Evolutionary conservation across 768 basidiomycete genomes (phyloP), one percentile per base, ranked within the genome.

Genomic region (Boletales sp.): DNA sequence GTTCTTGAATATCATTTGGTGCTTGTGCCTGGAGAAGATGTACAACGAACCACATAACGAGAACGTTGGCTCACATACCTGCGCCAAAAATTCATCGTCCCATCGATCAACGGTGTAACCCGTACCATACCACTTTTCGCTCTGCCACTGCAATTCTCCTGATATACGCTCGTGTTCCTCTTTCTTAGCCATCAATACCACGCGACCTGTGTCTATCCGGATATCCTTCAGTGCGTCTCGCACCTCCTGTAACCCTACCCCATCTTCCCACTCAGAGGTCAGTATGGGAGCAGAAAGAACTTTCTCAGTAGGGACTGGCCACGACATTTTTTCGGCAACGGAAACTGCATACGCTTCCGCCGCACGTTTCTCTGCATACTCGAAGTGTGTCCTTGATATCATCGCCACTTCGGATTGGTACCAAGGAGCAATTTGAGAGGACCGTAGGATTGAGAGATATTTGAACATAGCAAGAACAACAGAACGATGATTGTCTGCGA

Each of bases 81-180:
- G 65, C 59, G 72, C 65, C 34, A 88, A 54, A 59, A 94, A 85
- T 21, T 79, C 73, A 29, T 77, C 69, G 44, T 85, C 80, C 64
- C 88, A 81, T 45, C 72, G 75, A 56, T 89, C 79, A n/a, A 94
- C 81, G 32, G 74, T 74, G 67, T 94, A 97, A 53, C 82, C 78
- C 2, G 97, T 97, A 5, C 87, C 91, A 67, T 99, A 99, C 83
- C 92, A 93, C 38, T 86, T 84, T 69, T 98, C 97, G 39, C 78
- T 81, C 55, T 78, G 61, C 90, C 90, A 93, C 34, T 70, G 66
- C 15, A 74, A 63, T 13, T 72, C 51, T 50, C 76, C 81, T 21
- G 69, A 65, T 47, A 87, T 72, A 36, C 84, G 72, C 46, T 74
- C 76, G 39, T 75, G 73, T 29, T 80, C 85, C 52, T 83, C 80